A percentile compares a stretch with the other conserved stretches of the same genome.
These are phyloP conservation scores for Aspergillus fijiensis DNA, from an alignment of 2,329 filamentous ascomycete species.

Conservation along the genomic window DNA sequence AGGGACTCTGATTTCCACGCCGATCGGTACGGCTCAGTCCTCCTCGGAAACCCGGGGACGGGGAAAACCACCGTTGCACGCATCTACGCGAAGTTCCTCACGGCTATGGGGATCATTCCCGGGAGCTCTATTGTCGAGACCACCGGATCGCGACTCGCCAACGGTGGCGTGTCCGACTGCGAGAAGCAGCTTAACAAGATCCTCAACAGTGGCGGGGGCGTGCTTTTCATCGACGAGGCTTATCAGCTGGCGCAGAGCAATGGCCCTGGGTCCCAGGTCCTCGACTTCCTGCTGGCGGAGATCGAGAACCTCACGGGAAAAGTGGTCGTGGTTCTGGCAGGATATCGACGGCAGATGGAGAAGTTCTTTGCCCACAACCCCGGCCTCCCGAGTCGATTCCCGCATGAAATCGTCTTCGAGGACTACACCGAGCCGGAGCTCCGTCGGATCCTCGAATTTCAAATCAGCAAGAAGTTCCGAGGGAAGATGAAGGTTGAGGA, in stretches of 20 bases:
- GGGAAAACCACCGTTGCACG: slow-evolving; percentile 76
- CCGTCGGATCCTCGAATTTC: slow-evolving; percentile 57
- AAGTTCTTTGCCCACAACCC: slow-evolving; percentile 72
- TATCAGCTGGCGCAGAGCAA: slow-evolving; percentile 68
- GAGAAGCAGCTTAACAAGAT: slow-evolving; percentile 60
- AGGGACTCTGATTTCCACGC: slow-evolving; percentile 56
- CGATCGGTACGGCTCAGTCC: slow-evolving; percentile 61
- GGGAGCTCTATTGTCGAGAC: slow-evolving; percentile 64
- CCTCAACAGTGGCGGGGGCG: slow-evolving; percentile 61
- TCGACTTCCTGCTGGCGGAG: slow-evolving; percentile 71
- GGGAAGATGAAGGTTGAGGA: slow-evolving; percentile 60
- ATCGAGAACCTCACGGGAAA: slow-evolving; percentile 71
- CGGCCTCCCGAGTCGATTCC: slow-evolving; percentile 68
- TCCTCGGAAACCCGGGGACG: slow-evolving; percentile 75
- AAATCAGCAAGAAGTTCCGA: slow-evolving; percentile 56
- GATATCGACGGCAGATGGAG: slow-evolving; percentile 74
- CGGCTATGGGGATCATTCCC: slow-evolving; percentile 61
- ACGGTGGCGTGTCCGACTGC: slow-evolving; percentile 59
- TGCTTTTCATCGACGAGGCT: slow-evolving; percentile 75
- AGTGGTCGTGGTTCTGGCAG: slow-evolving; percentile 69
- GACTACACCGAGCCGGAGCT: slow-evolving; percentile 70
- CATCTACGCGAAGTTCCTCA: slow-evolving; percentile 66
- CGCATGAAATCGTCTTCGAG: slow-evolving; percentile 62
- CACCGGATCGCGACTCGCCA: slow-evolving; percentile 65
- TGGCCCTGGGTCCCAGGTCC: slow-evolving; percentile 55